Base-by-base conservation (phyloP, 352 stramenopile genomes). In the Aphanomyces stellatus region DNA sequence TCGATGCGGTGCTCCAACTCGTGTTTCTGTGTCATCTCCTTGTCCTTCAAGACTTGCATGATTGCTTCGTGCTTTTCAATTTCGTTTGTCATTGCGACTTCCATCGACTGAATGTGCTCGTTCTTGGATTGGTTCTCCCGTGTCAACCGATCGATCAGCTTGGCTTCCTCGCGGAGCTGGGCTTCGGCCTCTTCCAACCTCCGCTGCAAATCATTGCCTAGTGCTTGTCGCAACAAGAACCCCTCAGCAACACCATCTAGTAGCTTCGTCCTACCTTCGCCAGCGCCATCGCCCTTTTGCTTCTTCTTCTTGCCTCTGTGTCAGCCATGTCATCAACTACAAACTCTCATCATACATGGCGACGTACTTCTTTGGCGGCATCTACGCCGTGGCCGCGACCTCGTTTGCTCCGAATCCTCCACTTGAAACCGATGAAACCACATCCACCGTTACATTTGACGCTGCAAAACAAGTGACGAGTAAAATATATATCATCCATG, bases 141-240 rank as follows among this genome's bases (percentile, higher is more conserved):
- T 28, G 78, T 90, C 77, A 88, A 85, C 70, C 82, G 79, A 64
- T 90, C 82, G 51, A 90, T 90, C 70, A 90, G 85, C 69, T 90
- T 90, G 66, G 79, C 82, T 60, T 90, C 82, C 62, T 90, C 82
- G 40, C 82, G 80, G 27, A 90, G 66, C 69, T 89, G 80, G 28
- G 82, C 80, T 51, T 90, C 82, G 6, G 82, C 82, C 24, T 90
- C 82, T 43, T 90, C 80, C 2, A 90, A 76, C 22, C 82, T 75
- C 48, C 85, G 86, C 43, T 74, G 78, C 65, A 90, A 75, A 60
- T 90, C 82, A 72, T 89, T 80, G 56, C 77, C 87, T 49, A 27
- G n/a, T n/a, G n/a, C n/a, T n/a, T n/a, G n/a, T n/a, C n/a, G n/a
- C 25, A 35, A 34, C 17, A 56, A 7, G 3, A 64, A 8, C 25